phyloP scores from a whole-genome alignment of 768 basidiomycete genomes.

The Suillus hirtellus region DNA sequence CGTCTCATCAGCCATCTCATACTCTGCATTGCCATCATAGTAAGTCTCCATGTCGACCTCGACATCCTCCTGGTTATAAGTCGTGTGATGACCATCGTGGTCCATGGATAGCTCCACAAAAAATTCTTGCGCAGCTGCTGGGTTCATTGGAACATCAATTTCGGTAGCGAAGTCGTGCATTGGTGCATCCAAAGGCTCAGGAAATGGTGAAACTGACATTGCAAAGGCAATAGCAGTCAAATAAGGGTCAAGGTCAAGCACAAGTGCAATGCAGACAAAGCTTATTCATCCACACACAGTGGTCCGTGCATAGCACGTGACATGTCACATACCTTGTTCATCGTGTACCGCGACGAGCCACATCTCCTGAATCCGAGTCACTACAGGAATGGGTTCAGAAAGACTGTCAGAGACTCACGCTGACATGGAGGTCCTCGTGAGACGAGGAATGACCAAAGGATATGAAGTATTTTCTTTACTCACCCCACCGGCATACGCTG shows the following conservation, averaged over 20 bases:
- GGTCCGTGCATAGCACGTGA: constrained; percentile 35
- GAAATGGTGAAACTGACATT: constrained; percentile 31
- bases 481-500: constrained; percentile 60
- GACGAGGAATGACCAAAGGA: constrained; percentile 63
- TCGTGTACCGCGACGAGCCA: constrained; percentile 6
- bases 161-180: constrained; percentile 64
- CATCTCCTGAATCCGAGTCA: background rate
- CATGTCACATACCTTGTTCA: background rate
- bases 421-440: constrained; percentile 67
- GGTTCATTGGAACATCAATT: constrained; percentile 61
- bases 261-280: constrained; percentile 14
- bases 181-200: constrained; percentile 60
- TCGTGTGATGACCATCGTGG: constrained; percentile 44
- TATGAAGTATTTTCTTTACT: constrained; percentile 68
- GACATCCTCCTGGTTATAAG: constrained; percentile 42
- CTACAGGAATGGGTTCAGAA: constrained; percentile 20
- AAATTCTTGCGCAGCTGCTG: constrained; percentile 42
- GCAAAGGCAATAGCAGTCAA: constrained; percentile 13
- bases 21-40: constrained; percentile 50
- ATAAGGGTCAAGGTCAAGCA: constrained; percentile 19
- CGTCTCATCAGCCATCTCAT: constrained; percentile 40
- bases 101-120: constrained; percentile 62
- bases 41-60: constrained; percentile 71
- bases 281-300: constrained; percentile 22
- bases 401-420: constrained; percentile 35